These are phyloP conservation scores for Neofusicoccum cordaticola DNA, from an alignment of 2,329 filamentous ascomycete genomes.

Conservation along the genomic window DNA sequence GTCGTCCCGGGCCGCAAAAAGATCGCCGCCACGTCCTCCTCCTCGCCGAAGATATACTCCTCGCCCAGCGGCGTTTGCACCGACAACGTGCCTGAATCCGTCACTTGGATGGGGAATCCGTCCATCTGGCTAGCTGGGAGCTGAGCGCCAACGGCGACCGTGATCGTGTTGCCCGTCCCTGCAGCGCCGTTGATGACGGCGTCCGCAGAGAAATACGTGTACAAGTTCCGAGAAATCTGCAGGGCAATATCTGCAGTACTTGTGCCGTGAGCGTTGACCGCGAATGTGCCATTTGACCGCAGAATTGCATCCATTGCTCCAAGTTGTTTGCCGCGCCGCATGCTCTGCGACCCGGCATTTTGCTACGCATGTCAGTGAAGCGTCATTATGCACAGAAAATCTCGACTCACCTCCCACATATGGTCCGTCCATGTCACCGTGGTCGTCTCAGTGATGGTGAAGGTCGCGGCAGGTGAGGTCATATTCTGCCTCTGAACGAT, in stretches of 20 bases:
- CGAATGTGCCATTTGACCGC: conserved; percentile 46
- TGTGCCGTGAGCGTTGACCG: conserved; percentile 37
- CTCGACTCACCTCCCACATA: neutral
- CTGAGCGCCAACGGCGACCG: conserved; percentile 30
- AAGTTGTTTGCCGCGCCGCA: conserved; percentile 47
- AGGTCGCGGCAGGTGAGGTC: neutral
- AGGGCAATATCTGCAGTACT: conserved; percentile 42
- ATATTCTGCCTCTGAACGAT: neutral
- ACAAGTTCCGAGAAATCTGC: conserved; percentile 56
- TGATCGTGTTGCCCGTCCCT: conserved; percentile 47
- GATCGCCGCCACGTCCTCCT: conserved; percentile 46
- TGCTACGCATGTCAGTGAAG: neutral
- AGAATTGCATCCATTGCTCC: conserved; percentile 55
- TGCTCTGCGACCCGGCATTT: neutral
- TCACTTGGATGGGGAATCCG: conserved; percentile 32
- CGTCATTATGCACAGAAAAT: conserved; percentile 16
- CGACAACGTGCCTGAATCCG: neutral
- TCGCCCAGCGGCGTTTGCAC: conserved; percentile 18
- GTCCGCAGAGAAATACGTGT: conserved; percentile 58
- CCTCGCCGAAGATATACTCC: conserved; percentile 29
- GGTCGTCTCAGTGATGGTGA: neutral
- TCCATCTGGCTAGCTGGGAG: conserved; percentile 22
- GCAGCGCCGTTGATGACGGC: conserved; percentile 35
- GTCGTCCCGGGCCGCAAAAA: conserved; percentile 47
- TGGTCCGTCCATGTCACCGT: neutral